phyloP scores from a whole-genome alignment of 2,329 filamentous ascomycete species.

The Sarocladium strictum region DNA sequence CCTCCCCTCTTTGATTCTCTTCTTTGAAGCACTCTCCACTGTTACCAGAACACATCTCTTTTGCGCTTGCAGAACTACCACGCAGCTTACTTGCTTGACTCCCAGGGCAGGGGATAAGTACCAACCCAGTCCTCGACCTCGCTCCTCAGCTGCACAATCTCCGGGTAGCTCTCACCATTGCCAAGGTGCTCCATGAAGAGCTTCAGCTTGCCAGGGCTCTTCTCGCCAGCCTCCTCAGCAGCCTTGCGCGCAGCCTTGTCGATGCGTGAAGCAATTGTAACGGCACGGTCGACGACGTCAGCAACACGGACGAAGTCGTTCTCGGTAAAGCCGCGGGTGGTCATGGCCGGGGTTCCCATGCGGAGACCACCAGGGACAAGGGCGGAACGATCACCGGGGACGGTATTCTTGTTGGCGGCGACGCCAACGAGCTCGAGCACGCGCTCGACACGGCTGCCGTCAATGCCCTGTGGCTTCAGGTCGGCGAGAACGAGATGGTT shows the following conservation, averaged over 20 bases:
- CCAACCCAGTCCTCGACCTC: constrained; percentile 77
- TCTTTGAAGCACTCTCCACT: too few species aligned
- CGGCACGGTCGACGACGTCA: constrained; percentile 77
- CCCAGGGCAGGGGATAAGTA: constrained; percentile 68
- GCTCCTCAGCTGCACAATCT: constrained; percentile 66
- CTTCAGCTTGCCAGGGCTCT: constrained; percentile 58
- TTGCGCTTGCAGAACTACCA: too few species aligned
- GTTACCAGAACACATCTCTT: too few species aligned
- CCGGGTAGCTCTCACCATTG: constrained; percentile 59
- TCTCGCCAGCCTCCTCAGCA: constrained; percentile 61
- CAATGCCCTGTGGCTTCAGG: constrained; percentile 80
- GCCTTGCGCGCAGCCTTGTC: constrained; percentile 66
- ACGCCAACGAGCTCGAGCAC: constrained; percentile 90
- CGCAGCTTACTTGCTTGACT: constrained; percentile 27
- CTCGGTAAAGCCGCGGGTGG: constrained; percentile 84
- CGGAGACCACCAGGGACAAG: constrained; percentile 88
- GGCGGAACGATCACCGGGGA: constrained; percentile 89
- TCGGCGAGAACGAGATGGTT: constrained; percentile 94
- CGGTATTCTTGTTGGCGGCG: constrained; percentile 99
- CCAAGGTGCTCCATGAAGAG: constrained; percentile 64
- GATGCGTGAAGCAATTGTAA: constrained; percentile 70
- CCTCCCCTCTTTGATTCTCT: neutral
- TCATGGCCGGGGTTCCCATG: constrained; percentile 97
- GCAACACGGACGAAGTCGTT: constrained; percentile 84
- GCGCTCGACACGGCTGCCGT: constrained; percentile 84